A percentile compares a stretch with the other conserved stretches of the same genome.
These are phyloP conservation scores for Entoloma clypeatum DNA, from an alignment of 1,284 basidiomycete genomes.

Conservation along the genomic window DNA sequence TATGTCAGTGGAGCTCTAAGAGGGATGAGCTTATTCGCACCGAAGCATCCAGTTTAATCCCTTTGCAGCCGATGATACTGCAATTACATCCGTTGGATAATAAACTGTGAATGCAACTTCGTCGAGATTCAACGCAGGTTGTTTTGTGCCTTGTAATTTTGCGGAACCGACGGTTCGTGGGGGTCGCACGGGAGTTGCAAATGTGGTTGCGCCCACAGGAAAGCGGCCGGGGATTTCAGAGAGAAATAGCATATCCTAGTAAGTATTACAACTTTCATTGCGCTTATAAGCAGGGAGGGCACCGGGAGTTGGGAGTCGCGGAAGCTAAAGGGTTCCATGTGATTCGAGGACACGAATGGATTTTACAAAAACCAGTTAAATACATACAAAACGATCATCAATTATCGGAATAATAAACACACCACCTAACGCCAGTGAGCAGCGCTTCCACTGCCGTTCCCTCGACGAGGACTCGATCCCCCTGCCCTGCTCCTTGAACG, in stretches of 20 bases:
- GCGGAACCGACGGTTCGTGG: slow-evolving; percentile 38
- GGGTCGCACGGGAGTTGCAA: slow-evolving; percentile 39
- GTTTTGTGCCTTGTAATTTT: slow-evolving; percentile 29
- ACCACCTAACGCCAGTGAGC: slow-evolving; percentile 11
- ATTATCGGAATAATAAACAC: slow-evolving; percentile 4
- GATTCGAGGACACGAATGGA: too few species aligned
- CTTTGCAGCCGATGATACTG: slow-evolving; percentile 24
- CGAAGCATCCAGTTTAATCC: slow-evolving; percentile 52
- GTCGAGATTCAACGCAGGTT: slow-evolving; percentile 45
- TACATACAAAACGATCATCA: too few species aligned
- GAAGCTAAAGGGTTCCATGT: too few species aligned
- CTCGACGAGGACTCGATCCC: slow-evolving; percentile 15
- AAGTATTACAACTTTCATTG: background rate
- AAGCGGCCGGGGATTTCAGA: slow-evolving; percentile 41
- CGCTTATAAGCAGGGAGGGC: too few species aligned
- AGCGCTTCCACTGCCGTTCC: slow-evolving; percentile 12
- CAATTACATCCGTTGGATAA: slow-evolving; percentile 46
- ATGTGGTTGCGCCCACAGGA: slow-evolving; percentile 53
- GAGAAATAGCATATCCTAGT: slow-evolving; percentile 39
- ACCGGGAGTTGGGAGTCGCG: too few species aligned
- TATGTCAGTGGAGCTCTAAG: background rate
- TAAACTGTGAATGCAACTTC: slow-evolving; percentile 58
- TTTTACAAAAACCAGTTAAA: too few species aligned
- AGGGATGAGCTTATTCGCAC: slow-evolving; percentile 31
- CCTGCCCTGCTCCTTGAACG: slow-evolving; percentile 24